These are phyloP conservation scores for Articulospora tetracladia DNA, from an alignment of 495 filamentous ascomycete genomes.

Conservation along the genomic window DNA sequence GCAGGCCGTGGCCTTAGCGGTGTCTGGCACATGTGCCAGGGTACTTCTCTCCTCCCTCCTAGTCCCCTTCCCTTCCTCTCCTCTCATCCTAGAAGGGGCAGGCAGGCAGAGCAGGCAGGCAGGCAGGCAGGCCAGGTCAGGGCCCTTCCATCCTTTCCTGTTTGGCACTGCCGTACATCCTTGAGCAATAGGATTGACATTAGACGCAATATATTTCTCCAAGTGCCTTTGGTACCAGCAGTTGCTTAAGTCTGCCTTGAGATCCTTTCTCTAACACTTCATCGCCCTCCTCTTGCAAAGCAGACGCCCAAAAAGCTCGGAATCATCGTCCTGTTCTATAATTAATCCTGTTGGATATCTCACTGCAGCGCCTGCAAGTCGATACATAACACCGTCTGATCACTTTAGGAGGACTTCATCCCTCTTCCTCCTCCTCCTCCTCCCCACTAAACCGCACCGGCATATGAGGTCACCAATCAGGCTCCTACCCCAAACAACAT, in stretches of 20 bases:
- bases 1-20: neutral
- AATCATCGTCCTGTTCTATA: neutral
- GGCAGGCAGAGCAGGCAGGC: neutral
- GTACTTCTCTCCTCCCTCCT: neutral
- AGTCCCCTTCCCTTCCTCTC: neutral
- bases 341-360: neutral
- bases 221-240: neutral
- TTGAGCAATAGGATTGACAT: constrained; percentile 3
- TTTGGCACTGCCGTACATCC: constrained; percentile 6
- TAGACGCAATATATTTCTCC: neutral
- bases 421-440: neutral
- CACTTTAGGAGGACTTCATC: neutral
- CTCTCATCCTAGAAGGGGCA: neutral
- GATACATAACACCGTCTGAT: neutral
- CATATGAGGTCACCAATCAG: constrained; percentile 16
- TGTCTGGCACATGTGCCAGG: constrained; percentile 1
- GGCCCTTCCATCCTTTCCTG: neutral
- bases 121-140: neutral
- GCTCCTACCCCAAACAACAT: neutral
- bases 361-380: neutral
- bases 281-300: neutral
- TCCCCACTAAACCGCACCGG: constrained; percentile 5
- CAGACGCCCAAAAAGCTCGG: neutral
- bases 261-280: neutral
- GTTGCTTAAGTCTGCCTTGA: constrained; percentile 4